Evolutionary conservation across 305 asterid genomes (phyloP), one percentile per base, ranked within the genome.

Genomic region (Fraxinus xanthoxyloides): DNA sequence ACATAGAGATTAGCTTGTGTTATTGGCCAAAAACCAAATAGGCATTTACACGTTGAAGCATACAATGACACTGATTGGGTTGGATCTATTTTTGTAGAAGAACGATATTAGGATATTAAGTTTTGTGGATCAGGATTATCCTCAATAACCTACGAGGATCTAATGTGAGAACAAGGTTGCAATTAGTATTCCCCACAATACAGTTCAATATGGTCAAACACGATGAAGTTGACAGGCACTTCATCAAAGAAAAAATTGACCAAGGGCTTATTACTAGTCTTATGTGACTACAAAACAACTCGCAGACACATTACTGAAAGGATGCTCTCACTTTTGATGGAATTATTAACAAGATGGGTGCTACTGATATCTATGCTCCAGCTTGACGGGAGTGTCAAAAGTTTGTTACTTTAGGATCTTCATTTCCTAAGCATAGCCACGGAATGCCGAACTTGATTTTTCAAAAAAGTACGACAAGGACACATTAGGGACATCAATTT

Each of bases 161-260:
- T 23, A 36, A 12, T 79, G 40, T 79, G 82, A 67, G 23, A 79
- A 79, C 28, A 36, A 79, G 43, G 15, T 76, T n/a, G 77, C 67
- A n/a, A 38, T 69, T 46, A 65, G n/a, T 12, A 79, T 79, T 24
- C 34, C 76, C 31, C 75, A 63, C 51, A 61, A 78, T 63, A 75
- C 82, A 24, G 4, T 78, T 9, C 82, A 31, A 63, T 26, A 78
- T 78, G 56, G 36, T 21, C 28, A 78, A 78, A 48, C 59, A 63
- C 7, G 21, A 63, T 9, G 63, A 78, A 61, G 32, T 63, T 24
- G 76, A 63, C 19, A 13, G 82, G 34, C 82, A 56, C 36, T 78
- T 21, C 12, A 63, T 63, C 59, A 78, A 63, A 15, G 82, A 78
- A 36, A 78, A 56, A 61, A 17, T 63, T n/a, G 76, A 63, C 7